phyloP scores from a whole-genome alignment of 2,329 filamentous ascomycete species.

The Pseudocercospora ulei region DNA sequence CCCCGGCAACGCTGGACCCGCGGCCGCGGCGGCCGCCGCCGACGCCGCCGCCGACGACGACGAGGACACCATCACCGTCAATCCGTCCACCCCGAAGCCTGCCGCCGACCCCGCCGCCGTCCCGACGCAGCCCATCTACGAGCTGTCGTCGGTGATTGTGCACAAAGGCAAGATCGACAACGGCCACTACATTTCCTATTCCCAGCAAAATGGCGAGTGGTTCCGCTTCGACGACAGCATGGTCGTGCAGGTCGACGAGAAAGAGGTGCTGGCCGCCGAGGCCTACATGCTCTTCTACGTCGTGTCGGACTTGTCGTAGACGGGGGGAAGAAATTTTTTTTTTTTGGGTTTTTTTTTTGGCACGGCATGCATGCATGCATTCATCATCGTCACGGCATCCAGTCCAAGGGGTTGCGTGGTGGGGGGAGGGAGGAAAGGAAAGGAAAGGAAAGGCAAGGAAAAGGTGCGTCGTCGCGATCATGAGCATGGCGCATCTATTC shows the following conservation, averaged over 20 bases:
- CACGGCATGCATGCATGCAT: no score
- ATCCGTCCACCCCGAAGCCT: slow-evolving; percentile 12
- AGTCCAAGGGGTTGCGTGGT: no score
- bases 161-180: slow-evolving; percentile 89
- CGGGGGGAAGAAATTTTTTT: no score
- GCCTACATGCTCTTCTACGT: slow-evolving; percentile 83
- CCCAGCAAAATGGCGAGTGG: slow-evolving; percentile 75
- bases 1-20: slow-evolving; percentile 10
- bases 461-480: no score
- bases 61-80: slow-evolving; percentile 19
- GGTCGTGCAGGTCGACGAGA: slow-evolving; percentile 71
- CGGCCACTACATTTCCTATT: slow-evolving; percentile 87
- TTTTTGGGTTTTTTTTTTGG: no score
- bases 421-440: no score
- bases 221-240: slow-evolving; percentile 94
- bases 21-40: slow-evolving; percentile 11
- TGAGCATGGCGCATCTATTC: no score
- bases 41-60: slow-evolving; percentile 11
- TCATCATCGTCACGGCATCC: no score
- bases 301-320: slow-evolving; percentile 19
- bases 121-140: slow-evolving; percentile 57
- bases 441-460: no score
- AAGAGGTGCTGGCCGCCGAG: slow-evolving; percentile 74
- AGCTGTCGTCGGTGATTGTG: slow-evolving; percentile 79
- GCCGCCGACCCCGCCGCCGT: slow-evolving; percentile 16